Evolutionary conservation across 1,139 yeast species (phyloP).

Genomic region (Hyphopichia fennica): DNA sequence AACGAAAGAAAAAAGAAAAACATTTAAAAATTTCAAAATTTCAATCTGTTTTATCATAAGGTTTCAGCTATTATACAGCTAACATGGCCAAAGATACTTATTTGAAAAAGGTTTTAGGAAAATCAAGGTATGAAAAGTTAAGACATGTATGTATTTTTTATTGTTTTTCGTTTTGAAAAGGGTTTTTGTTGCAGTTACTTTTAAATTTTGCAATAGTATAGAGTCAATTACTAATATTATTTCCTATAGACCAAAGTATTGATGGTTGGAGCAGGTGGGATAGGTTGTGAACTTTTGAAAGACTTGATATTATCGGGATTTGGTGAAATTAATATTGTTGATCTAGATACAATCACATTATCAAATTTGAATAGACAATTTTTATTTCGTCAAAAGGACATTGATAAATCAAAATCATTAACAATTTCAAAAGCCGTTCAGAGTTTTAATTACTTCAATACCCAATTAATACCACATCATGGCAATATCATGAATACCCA

Average conservation of each 20-base stretch:
- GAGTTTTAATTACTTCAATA: constrained; percentile 64
- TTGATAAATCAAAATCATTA: constrained; percentile 78
- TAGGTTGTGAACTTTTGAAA: constrained; percentile 93
- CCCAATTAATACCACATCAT: constrained; percentile 77
- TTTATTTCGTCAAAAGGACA: constrained; percentile 81
- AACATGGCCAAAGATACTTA: constrained; percentile 43
- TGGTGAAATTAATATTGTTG: constrained; percentile 89
- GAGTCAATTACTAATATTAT: constrained; percentile 4
- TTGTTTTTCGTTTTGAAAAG: background rate
- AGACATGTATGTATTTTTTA: constrained; percentile 13
- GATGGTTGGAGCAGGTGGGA: constrained; percentile 99
- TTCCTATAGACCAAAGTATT: constrained; percentile 57
- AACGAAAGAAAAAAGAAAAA: background rate
- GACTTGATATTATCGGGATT: constrained; percentile 81
- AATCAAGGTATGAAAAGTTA: constrained; percentile 28
- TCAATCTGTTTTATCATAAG: too few species aligned
- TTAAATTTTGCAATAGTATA: background rate
- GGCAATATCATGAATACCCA: constrained; percentile 83
- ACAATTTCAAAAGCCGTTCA: constrained; percentile 84
- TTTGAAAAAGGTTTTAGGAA: constrained; percentile 46
- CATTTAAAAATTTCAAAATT: too few species aligned
- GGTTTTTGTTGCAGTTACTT: background rate
- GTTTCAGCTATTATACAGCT: background rate
- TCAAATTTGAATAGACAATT: constrained; percentile 94
- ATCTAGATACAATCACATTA: constrained; percentile 89